Conservation (phyloP, 352 stramenopile species). For the Pythium phragmiticola region DNA sequence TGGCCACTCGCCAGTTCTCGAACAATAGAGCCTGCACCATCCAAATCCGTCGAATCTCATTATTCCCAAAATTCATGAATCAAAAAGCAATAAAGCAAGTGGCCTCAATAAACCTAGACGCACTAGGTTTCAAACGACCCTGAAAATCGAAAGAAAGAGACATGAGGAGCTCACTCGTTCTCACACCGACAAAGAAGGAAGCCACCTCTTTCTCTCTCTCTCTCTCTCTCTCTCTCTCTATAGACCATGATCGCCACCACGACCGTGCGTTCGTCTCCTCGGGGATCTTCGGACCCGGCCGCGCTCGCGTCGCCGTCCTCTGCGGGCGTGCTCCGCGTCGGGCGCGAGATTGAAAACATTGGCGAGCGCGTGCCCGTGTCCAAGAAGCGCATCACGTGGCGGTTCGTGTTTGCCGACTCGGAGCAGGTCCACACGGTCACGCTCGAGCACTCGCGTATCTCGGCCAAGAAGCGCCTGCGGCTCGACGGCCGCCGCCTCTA, state of each 20-base stretch:
- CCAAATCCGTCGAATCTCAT: neutral
- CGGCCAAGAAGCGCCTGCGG: slow-evolving; percentile 80
- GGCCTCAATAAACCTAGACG: neutral
- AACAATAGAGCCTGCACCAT: too few species aligned
- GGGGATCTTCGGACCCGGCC: neutral
- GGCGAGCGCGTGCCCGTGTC: slow-evolving; percentile 73
- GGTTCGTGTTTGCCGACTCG: slow-evolving; percentile 72
- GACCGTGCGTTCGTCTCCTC: slow-evolving; percentile 3
- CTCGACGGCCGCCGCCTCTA: slow-evolving; percentile 75
- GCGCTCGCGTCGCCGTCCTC: neutral
- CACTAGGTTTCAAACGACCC: neutral
- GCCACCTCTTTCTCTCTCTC: too few species aligned
- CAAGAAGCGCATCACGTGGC: slow-evolving; percentile 86
- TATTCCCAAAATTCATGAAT: neutral
- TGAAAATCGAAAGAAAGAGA: slow-evolving; percentile 13
- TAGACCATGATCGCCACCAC: slow-evolving; percentile 11
- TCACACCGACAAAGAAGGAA: too few species aligned
- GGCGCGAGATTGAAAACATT: slow-evolving; percentile 80
- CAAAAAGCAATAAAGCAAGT: neutral
- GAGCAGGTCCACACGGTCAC: slow-evolving; percentile 83
- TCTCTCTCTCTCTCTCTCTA: neutral
- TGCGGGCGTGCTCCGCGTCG: slow-evolving; percentile 42
- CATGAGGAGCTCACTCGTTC: neutral
- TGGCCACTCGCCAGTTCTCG: too few species aligned
- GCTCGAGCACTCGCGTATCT: slow-evolving; percentile 82